Base-by-base conservation (phyloP, 257 asterid species). In the Solanum corneliomulleri region DNA sequence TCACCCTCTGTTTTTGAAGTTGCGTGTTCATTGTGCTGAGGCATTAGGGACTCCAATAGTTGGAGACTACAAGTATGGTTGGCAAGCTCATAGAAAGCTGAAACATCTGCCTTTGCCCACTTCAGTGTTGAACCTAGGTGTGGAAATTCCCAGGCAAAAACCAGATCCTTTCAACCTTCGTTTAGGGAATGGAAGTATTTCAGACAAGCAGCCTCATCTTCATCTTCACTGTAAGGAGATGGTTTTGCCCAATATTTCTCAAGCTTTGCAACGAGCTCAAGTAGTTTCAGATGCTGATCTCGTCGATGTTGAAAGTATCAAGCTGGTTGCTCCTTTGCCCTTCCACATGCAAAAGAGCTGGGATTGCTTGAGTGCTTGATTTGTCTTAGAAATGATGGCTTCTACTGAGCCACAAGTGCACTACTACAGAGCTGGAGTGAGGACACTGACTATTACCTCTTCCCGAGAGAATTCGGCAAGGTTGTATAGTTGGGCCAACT, bases 11-110 rank as follows among this genome's bases (percentile, higher is more conserved):
- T 49, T 33, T 62, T 70, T 18, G 89, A 83, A 95, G 98, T 95
- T 97, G 45, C 97, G 98, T 4, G 99, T 95, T 87, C 98, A 97
- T 89, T 94, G 99, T 84, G 98, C 99, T 4, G 97, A 97, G 89
- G 98, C 94, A 66, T 87, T 97, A 96, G 97, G 99, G 83, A 97
- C 98, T n/a, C 99, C 99, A 4, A 97, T 97, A 88, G 95, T 95
- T 31, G 98, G 99, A 87, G 99, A 97, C 88, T 97, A 92, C 92
- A 95, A 93, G 90, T 97, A 97, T 25, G 99, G 99, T 66, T 91
- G 99, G 96, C 97, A 93, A 92, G 94, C 96, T 72, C 99, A 95
- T 93, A 94, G 90, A 92, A 92, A 93, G 83, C 86, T 92, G 71
- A 93, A 90, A 80, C 94, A 87, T n/a, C 33, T 41, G 14, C 70